These are phyloP conservation scores for Colletotrichum sp. DNA, from an alignment of 2,329 filamentous ascomycete genomes.

Conservation along the genomic window DNA sequence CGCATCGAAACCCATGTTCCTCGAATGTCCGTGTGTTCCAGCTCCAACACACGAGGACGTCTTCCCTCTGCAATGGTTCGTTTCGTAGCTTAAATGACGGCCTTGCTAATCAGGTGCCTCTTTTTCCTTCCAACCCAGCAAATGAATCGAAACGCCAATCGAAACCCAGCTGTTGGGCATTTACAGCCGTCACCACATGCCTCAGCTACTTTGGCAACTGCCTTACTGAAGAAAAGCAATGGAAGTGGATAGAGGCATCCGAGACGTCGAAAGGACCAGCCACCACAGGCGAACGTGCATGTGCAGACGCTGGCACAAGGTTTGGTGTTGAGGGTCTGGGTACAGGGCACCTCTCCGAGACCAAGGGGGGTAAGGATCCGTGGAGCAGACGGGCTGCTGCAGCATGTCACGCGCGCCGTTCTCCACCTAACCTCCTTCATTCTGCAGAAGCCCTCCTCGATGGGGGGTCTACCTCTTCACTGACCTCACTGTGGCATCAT, in stretches of 20 bases:
- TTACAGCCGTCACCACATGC: not conserved
- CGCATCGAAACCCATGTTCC: not conserved
- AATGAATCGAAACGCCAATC: not conserved
- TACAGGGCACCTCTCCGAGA: slow-evolving; percentile 14
- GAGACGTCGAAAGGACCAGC: not conserved
- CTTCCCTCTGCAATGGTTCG: not conserved
- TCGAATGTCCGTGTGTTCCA: not conserved
- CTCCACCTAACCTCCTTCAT: not conserved
- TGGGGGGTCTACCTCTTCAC: not conserved
- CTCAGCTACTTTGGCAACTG: not conserved
- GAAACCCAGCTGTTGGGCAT: not conserved
- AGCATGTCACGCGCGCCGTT: slow-evolving; percentile 14
- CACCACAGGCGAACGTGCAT: not conserved
- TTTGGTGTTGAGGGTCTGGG: slow-evolving; percentile 11
- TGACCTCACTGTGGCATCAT: slow-evolving; percentile 19
- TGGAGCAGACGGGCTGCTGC: slow-evolving; percentile 8
- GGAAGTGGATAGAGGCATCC: not conserved
- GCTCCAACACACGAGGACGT: not conserved
- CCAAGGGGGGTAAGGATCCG: slow-evolving; percentile 16
- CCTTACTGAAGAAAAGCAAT: not conserved
- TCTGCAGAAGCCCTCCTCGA: not conserved
- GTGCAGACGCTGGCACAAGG: slow-evolving; percentile 14
- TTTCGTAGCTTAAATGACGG: not conserved
- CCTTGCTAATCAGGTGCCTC: not conserved
- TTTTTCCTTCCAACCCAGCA: not conserved